phyloP scores from a whole-genome alignment of 2,329 filamentous ascomycete genomes.

The Aureobasidium sp. region DNA sequence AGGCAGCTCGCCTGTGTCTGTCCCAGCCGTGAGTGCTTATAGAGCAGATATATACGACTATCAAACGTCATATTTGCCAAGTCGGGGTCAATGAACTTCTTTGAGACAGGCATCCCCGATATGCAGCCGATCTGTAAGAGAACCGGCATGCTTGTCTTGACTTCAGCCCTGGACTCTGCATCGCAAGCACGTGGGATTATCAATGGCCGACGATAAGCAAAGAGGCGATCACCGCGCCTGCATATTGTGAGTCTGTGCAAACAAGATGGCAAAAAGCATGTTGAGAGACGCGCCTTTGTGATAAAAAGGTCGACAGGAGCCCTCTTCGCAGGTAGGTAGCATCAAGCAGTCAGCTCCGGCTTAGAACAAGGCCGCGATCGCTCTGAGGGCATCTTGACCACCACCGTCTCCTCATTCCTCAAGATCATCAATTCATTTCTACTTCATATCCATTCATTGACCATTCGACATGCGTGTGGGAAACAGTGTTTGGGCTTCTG shows the following conservation, averaged over 20 bases:
- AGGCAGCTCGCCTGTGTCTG: background rate
- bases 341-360: background rate
- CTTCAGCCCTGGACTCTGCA: background rate
- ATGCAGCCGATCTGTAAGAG: background rate
- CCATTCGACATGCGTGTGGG: background rate
- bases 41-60: background rate
- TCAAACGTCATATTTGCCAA: background rate
- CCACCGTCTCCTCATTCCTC: background rate
- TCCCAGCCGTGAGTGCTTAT: background rate
- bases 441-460: background rate
- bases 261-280: conserved; percentile 4
- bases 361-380: background rate
- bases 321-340: background rate
- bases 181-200: conserved; percentile 8
- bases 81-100: background rate
- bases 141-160: background rate
- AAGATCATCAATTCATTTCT: background rate
- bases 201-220: conserved; percentile 10
- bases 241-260: conserved; percentile 3
- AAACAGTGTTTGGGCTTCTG: background rate
- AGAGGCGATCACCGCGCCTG: conserved; percentile 7
- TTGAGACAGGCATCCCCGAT: background rate
- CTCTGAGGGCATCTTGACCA: background rate
- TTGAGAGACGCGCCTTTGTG: background rate
- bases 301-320: background rate